Evolutionary conservation across 768 basidiomycete species (phyloP), one percentile per base, ranked within the genome.

Genomic region (Cytidiella melzeri): DNA sequence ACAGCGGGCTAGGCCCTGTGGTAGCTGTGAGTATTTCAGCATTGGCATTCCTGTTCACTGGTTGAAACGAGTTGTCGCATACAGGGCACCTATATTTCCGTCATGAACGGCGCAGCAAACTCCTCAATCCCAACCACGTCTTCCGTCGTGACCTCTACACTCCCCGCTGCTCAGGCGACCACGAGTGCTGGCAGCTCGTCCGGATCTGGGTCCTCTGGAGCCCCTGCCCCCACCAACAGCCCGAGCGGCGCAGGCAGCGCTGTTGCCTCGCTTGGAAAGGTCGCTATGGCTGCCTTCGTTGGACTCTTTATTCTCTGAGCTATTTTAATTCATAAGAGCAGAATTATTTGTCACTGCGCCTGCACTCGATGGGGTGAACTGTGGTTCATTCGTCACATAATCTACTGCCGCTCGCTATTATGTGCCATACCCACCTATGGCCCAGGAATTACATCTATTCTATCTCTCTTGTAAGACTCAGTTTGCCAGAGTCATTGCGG

Each of bases 11-110:
- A 6, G 84, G 84, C 23, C 56, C 67, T 23, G 65, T 86, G 43
- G 68, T 87, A 39, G 85, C 82, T 23, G 87, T 82, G 53, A 50
- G 72, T 62, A n/a, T n/a, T n/a, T n/a, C n/a, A n/a, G n/a, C n/a
- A n/a, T n/a, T n/a, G n/a, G n/a, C n/a, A n/a, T n/a, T n/a, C n/a
- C n/a, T n/a, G n/a, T n/a, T n/a, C n/a, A n/a, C n/a, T n/a, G n/a
- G n/a, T n/a, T n/a, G n/a, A n/a, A n/a, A n/a, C n/a, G n/a, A n/a
- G n/a, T n/a, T n/a, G n/a, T 19, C 43, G 26, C 24, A 30, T 50
- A 12, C 51, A 84, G 83, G 83, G 70, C 40, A 83, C 72, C 53
- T 92, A 89, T 69, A 76, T 88, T 58, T 77, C 74, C 4, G 89
- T 88, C 56, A 78, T 88, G 65, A 76, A 79, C 57, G 88, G 88